Conservation (phyloP, 2,329 filamentous ascomycete species). For the Tricladium varicosporioides region DNA sequence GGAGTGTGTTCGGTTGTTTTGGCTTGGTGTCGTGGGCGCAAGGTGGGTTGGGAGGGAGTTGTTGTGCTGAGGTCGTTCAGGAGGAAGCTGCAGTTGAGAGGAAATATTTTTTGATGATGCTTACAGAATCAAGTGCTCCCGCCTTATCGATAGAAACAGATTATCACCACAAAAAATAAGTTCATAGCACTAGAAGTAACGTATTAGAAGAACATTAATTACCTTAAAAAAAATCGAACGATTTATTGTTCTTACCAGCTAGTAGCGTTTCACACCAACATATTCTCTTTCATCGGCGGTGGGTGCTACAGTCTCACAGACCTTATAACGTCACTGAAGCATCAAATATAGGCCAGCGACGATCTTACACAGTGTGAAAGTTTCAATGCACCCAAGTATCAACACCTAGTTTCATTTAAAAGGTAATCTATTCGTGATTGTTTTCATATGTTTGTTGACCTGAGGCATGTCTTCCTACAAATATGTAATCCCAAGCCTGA, state of each 20-base stretch:
- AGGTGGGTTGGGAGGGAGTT: background rate
- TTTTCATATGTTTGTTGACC: background rate
- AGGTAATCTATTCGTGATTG: too few relatives aligned
- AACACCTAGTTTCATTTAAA: too few relatives aligned
- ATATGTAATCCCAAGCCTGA: background rate
- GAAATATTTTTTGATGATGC: slow-evolving; percentile 17
- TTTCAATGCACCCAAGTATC: too few relatives aligned
- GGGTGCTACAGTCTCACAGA: too few relatives aligned
- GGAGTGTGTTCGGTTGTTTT: too few relatives aligned
- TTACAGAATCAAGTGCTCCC: background rate
- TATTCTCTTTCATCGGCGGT: too few relatives aligned
- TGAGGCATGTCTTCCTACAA: background rate
- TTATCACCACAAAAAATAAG: background rate
- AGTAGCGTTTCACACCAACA: background rate
- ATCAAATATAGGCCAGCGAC: too few relatives aligned
- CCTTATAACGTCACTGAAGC: too few relatives aligned
- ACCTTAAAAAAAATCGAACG: too few relatives aligned
- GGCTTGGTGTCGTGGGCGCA: too few relatives aligned
- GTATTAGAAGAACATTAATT: background rate
- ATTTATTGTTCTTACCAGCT: background rate
- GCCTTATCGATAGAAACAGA: slow-evolving; percentile 19
- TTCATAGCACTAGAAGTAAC: background rate
- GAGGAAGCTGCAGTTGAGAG: slow-evolving; percentile 14
- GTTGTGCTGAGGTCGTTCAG: slow-evolving; percentile 1
- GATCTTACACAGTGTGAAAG: too few relatives aligned